Conservation (phyloP, 345 rosid species). For the Carallia brachiata region DNA sequence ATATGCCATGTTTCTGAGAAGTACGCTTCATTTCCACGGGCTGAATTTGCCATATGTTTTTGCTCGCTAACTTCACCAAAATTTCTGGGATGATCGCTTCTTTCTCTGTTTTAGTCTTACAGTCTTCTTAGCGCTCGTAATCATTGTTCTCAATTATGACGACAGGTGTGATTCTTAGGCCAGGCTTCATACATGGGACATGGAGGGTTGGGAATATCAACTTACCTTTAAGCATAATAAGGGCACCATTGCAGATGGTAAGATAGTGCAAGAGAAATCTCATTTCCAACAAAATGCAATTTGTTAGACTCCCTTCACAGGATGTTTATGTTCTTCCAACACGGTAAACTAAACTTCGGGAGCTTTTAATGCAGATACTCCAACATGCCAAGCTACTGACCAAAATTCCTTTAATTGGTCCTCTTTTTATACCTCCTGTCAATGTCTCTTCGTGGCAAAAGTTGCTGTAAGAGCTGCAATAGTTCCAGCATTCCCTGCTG, state of each 20-base stretch:
- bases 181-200: slow-evolving; percentile 66
- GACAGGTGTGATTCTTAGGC: slow-evolving; percentile 53
- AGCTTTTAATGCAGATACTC: slow-evolving; percentile 38
- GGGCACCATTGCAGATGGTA: slow-evolving; percentile 66
- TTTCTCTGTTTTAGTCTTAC: neutral
- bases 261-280: neutral
- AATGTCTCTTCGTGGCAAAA: slow-evolving; percentile 51
- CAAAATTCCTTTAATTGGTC: slow-evolving; percentile 51
- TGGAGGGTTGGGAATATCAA: slow-evolving; percentile 48
- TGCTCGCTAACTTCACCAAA: neutral
- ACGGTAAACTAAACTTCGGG: neutral
- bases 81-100: neutral
- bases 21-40: neutral
- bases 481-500: slow-evolving; percentile 45
- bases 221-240: slow-evolving; percentile 52
- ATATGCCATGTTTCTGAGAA: too few species aligned
- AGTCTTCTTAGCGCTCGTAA: neutral
- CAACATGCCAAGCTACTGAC: slow-evolving; percentile 47
- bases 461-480: slow-evolving; percentile 57
- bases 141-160: neutral
- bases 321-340: neutral
- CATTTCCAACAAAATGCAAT: neutral
- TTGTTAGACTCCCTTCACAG: neutral
- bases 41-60: neutral
- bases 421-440: slow-evolving; percentile 57